Evolutionary conservation across 75 land plant species (phyloP), one percentile per base, ranked within the genome.

Genomic region (Cunninghamia lanceolata): DNA sequence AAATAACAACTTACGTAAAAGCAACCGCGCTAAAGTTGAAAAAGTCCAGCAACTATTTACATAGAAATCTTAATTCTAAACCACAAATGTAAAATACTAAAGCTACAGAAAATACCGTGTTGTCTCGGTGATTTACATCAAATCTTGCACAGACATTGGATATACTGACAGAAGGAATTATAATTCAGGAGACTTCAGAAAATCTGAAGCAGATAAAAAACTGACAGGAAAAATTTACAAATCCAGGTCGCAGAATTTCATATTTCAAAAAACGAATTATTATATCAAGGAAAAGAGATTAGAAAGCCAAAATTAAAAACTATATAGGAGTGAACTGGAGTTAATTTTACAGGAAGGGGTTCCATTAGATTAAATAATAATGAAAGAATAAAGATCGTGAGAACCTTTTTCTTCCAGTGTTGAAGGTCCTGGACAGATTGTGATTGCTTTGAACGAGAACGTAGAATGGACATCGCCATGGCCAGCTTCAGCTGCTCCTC

Each of bases 381-480:
- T 11, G 75, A 71, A 59, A 59, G 6, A 71, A 34, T 71, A 25
- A 71, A 10, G 75, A 13, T 5, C 9, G 15, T 34, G 36, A 32
- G 36, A 71, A 59, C 75, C 75, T 71, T 71, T 71, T 34, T 71
- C 75, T 71, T 71, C 75, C 75, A 71, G 75, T 71, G 75, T 71
- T 71, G 75, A 71, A 71, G 36, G 36, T 71, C 75, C 15, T 71
- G 15, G 2, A 6, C 36, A 71, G 75, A 3, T 32, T 34, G 75
- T 10, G 36, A 34, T 34, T 32, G 28, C 10, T 71, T 71, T 32
- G 75, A 71, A 71, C 75, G 75, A 13, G 75, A 9, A 11, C 75
- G 75, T 32, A 71, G 75, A 32, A 71, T 32, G 0, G 36, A 71
- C 75, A 71, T 71, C 13, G 75, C 75, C 36, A 34, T 71, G 15